These are phyloP conservation scores for Sporobolus alterniflorus DNA, from an alignment of 202 grass and related monocot genomes.

Conservation along the genomic window DNA sequence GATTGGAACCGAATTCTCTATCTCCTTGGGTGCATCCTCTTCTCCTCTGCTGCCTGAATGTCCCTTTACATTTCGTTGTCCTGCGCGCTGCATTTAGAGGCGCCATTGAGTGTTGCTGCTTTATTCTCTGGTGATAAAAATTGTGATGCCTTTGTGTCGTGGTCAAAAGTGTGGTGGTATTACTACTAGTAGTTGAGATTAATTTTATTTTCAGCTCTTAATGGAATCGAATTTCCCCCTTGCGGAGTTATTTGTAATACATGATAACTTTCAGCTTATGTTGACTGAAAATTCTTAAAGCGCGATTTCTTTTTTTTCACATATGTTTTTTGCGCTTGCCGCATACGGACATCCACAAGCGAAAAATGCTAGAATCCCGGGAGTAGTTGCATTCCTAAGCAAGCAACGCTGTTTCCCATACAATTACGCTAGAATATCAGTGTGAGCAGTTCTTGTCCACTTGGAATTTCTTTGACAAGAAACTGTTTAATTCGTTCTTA, in stretches of 20 bases:
- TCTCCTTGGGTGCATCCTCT: background rate
- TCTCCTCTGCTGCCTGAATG: constrained; percentile 8
- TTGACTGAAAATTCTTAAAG: background rate
- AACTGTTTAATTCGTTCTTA: background rate
- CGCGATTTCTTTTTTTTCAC: background rate
- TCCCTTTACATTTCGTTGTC: constrained; percentile 46
- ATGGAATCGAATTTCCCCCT: constrained; percentile 38
- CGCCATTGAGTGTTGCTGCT: constrained; percentile 20
- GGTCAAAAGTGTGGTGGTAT: constrained; percentile 43
- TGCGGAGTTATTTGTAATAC: background rate
- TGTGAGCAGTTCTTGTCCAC: background rate
- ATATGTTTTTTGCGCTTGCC: constrained; percentile 5
- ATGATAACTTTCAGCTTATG: constrained; percentile 23
- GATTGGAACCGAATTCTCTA: constrained; percentile 56
- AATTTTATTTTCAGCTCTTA: constrained; percentile 28
- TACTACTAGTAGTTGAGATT: constrained; percentile 24
- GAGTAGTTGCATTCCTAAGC: background rate
- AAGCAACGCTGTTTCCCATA: background rate
- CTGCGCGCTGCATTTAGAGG: constrained; percentile 51
- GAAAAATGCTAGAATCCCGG: background rate
- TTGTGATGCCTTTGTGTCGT: constrained; percentile 4
- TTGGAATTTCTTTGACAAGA: background rate
- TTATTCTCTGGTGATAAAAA: constrained; percentile 50
- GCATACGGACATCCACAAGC: background rate
- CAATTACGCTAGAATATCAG: background rate